These are phyloP conservation scores for Claviceps humidiphila DNA, from an alignment of 2,329 filamentous ascomycete species.

Conservation along the genomic window DNA sequence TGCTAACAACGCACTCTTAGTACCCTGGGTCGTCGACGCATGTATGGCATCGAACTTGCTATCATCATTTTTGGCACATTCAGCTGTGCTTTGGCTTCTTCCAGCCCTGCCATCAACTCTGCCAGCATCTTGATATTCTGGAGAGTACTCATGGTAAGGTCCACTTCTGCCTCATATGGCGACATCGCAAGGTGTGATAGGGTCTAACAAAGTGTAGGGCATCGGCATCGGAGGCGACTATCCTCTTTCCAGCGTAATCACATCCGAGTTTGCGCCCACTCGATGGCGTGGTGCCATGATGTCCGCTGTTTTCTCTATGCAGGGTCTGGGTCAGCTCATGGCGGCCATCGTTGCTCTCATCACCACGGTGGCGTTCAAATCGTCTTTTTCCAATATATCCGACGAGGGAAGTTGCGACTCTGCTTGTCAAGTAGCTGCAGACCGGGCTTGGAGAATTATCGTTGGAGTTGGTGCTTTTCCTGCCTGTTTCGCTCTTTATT, in stretches of 20 bases:
- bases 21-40: conserved; percentile 59
- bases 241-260: conserved; percentile 67
- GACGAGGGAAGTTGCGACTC: conserved; percentile 38
- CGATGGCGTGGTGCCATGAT: conserved; percentile 76
- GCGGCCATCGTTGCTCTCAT: conserved; percentile 60
- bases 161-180: neutral
- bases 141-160: conserved; percentile 56
- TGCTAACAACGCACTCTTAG: conserved; percentile 13
- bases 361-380: conserved; percentile 51
- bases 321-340: conserved; percentile 65
- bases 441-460: conserved; percentile 71
- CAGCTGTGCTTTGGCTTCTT: conserved; percentile 49
- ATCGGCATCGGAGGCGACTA: conserved; percentile 74
- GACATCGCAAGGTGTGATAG: neutral
- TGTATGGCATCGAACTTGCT: conserved; percentile 69
- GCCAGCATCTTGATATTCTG: conserved; percentile 57
- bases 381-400: conserved; percentile 29
- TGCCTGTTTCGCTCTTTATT: conserved; percentile 69
- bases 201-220: conserved; percentile 28
- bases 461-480: conserved; percentile 69
- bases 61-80: conserved; percentile 61
- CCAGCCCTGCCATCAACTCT: conserved; percentile 45
- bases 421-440: conserved; percentile 55
- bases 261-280: conserved; percentile 73
- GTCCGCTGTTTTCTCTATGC: conserved; percentile 73